phyloP scores from a whole-genome alignment of 148 eudicot genomes.

The Persicaria tinctoria region DNA sequence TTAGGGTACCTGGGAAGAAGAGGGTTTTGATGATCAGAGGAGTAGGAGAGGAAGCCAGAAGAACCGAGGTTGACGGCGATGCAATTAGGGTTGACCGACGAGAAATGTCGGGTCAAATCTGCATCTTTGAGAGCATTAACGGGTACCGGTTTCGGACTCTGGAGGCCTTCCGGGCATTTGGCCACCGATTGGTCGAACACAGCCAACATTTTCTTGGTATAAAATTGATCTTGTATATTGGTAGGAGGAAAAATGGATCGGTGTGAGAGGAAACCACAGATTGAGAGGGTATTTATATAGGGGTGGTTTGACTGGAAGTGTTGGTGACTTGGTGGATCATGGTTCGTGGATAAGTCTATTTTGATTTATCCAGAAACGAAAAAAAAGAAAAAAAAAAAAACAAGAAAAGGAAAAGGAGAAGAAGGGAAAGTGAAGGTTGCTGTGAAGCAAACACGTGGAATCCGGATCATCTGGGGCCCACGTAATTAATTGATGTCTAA shows the following conservation, averaged over 20 bases:
- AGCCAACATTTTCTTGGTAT: conserved; percentile 26
- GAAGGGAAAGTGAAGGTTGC: neutral
- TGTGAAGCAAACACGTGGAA: conserved; percentile 1
- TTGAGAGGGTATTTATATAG: conserved; percentile 1
- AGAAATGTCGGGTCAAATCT: conserved; percentile 24
- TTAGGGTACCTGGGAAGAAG: conserved; percentile 33
- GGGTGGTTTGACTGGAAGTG: neutral
- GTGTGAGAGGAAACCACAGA: neutral
- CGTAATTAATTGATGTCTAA: neutral
- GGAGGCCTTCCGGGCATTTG: conserved; percentile 35
- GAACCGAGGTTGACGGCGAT: conserved; percentile 30
- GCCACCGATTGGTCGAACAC: conserved; percentile 38
- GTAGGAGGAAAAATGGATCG: neutral
- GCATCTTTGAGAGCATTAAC: conserved; percentile 27
- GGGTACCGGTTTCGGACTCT: conserved; percentile 21
- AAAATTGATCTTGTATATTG: neutral
- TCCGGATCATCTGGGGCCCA: neutral
- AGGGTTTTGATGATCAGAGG: conserved; percentile 34
- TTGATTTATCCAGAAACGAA: neutral
- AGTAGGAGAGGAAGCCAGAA: conserved; percentile 29
- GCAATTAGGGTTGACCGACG: conserved; percentile 28
- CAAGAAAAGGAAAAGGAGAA: neutral
- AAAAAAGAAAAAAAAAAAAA: neutral
- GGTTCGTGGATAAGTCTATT: conserved; percentile 4
- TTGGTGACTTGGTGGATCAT: neutral